Base-by-base conservation (phyloP, 2,329 filamentous ascomycete species). In the Curvularia hawaiiensis region DNA sequence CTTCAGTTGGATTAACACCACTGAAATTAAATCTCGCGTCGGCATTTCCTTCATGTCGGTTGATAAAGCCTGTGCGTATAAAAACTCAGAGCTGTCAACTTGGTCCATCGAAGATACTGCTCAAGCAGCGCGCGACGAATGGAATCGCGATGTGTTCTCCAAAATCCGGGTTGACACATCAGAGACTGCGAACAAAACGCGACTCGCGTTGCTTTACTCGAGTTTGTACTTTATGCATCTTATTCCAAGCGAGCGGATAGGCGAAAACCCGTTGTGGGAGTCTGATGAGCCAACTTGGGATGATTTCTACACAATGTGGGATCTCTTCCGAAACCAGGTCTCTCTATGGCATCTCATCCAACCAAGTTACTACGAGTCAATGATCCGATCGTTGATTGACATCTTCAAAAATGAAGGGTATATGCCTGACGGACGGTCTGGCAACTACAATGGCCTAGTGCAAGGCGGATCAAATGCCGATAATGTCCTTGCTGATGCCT, bases 261-360 rank as follows among this genome's bases (percentile, higher is more conserved):
- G 87, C 0, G 89, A 91, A 68, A 91, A 91, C 51, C 87, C 88
- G 1, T 70, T 88, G 0, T 91, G 88, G 87, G 68, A 84, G 4
- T 88, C 83, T 28, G 79, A 80, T 6, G 88, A 90, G 71, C 88
- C 88, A 0, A 90, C 90, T 62, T 75, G 68, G 68, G 89, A 91
- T 71, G 89, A 87, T 1, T 90, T 87, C 56, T 91, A 90, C 69
- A 90, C 88, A 59, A 85, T 90, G 30, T 91, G 89, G 89, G 89
- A 91, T 67, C 83, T 85, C 0, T 91, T 89, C 65, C 81, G 89
- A 8, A 88, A 75, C 43, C 73, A 75, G 41, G 72, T 75, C 1
- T 71, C 67, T 0, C 47, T 76, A 4, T 76, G 72, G 85, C 50
- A 88, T 85, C 78, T 91, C n/a, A 71, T 88, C 1, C 88, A 91